Conservation (phyloP, 176 grass and related monocot species). For the Dendrocalamus sinicus region DNA sequence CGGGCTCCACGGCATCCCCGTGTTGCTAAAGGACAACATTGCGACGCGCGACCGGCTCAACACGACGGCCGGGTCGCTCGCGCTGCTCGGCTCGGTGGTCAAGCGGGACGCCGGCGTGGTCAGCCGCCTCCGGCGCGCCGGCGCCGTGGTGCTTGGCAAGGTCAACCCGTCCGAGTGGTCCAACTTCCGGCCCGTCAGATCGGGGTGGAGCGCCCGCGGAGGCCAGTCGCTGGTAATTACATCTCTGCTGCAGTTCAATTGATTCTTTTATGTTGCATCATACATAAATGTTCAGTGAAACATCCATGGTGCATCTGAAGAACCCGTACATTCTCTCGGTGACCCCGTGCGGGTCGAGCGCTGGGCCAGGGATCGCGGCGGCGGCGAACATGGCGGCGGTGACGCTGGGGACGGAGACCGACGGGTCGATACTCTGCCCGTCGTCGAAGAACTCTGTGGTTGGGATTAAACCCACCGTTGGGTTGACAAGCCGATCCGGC, state of each 20-base stretch:
- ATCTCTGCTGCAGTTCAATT: too few relatives aligned
- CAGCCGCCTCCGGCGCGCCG: conserved; percentile 46
- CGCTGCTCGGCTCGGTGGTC: conserved; percentile 59
- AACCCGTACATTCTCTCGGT: too few relatives aligned
- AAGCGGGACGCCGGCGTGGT: conserved; percentile 63
- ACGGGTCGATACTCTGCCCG: conserved; percentile 72
- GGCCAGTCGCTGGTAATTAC: conserved; percentile 38
- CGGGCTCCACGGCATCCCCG: conserved; percentile 56
- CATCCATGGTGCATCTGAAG: too few relatives aligned
- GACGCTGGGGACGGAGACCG: conserved; percentile 73
- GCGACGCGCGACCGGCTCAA: conserved; percentile 54
- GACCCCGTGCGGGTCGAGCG: conserved; percentile 57
- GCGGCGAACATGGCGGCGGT: conserved; percentile 71
- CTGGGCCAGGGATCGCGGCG: conserved; percentile 54
- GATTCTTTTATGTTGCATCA: not conserved
- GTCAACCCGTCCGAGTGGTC: conserved; percentile 64
- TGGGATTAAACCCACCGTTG: conserved; percentile 63
- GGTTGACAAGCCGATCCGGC: conserved; percentile 60
- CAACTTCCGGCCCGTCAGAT: conserved; percentile 33
- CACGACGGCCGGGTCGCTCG: conserved; percentile 71
- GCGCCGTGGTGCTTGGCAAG: conserved; percentile 68
- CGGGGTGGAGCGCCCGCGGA: conserved; percentile 62
- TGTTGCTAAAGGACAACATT: conserved; percentile 74
- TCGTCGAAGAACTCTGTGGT: conserved; percentile 54
- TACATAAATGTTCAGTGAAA: not conserved